phyloP scores from a whole-genome alignment of 2,329 filamentous ascomycete species.

The Tympanopsis confertula region DNA sequence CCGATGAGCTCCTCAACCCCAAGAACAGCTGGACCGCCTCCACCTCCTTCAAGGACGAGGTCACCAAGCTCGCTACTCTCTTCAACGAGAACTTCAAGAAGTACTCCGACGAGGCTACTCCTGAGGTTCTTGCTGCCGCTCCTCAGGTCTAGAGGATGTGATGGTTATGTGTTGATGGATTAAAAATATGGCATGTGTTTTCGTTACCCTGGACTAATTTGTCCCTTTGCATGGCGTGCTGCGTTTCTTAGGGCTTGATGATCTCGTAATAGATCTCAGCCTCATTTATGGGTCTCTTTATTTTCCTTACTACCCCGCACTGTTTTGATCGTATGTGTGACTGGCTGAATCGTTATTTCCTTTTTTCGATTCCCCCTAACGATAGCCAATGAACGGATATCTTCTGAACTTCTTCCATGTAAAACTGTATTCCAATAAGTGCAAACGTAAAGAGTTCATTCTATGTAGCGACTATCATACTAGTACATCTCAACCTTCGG shows the following conservation, averaged over 20 bases:
- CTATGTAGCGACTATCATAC: too few species aligned
- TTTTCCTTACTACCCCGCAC: too few species aligned
- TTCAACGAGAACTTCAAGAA: constrained; percentile 98
- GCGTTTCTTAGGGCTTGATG: constrained; percentile 6
- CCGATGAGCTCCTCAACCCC: constrained; percentile 86
- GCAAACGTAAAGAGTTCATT: too few species aligned
- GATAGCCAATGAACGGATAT: too few species aligned
- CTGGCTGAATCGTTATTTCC: too few species aligned
- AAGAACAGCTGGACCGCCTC: constrained; percentile 82
- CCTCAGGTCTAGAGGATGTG: constrained; percentile 18
- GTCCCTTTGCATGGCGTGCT: constrained; percentile 10
- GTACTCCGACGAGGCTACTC: constrained; percentile 74
- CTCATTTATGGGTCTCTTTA: not conserved
- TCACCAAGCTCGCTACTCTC: constrained; percentile 76
- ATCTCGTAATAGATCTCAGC: not conserved
- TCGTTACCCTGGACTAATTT: too few species aligned
- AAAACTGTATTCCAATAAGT: too few species aligned
- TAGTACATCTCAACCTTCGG: too few species aligned
- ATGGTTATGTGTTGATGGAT: constrained; percentile 5
- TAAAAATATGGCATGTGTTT: constrained; percentile 9
- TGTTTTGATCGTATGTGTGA: too few species aligned
- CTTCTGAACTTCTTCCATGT: too few species aligned
- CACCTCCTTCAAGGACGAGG: constrained; percentile 71
- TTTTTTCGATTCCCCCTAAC: too few species aligned
- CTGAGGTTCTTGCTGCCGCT: constrained; percentile 63